Conservation (phyloP, 1,139 yeast species). For the Yamadazyma triangularis region DNA sequence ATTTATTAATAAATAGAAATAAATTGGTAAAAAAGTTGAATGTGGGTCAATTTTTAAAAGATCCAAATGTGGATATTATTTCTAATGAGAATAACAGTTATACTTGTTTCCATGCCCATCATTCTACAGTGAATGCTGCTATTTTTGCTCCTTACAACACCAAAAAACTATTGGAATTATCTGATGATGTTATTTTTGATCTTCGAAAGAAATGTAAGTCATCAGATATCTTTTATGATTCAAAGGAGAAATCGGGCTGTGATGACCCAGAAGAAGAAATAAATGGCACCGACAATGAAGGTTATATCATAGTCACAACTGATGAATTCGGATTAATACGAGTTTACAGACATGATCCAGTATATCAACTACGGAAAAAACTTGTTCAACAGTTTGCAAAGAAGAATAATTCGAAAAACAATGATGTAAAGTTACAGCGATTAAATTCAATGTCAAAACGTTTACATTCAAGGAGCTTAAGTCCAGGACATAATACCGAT, state of each 20-base stretch:
- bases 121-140: conserved; percentile 69
- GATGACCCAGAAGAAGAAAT: conserved; percentile 2
- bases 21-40: conserved; percentile 27
- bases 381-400: not conserved
- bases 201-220: conserved; percentile 36
- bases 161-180: conserved; percentile 56
- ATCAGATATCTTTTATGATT: too few relatives aligned
- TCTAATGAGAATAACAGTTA: conserved; percentile 50
- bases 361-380: conserved; percentile 34
- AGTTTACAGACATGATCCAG: conserved; percentile 77
- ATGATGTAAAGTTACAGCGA: not conserved
- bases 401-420: not conserved
- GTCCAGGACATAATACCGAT: not conserved
- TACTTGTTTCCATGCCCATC: conserved; percentile 75
- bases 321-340: conserved; percentile 72
- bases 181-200: conserved; percentile 78
- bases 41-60: conserved; percentile 17
- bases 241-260: conserved; percentile 5
- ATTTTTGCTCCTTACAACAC: conserved; percentile 77
- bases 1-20: conserved; percentile 24
- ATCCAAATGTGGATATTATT: conserved; percentile 23
- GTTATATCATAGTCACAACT: conserved; percentile 65
- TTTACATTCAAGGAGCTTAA: not conserved
- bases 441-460: not conserved
- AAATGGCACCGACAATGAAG: conserved; percentile 18